Percentiles rank a stretch among this genome's conserved stretches.
These are phyloP conservation scores for Ganoderma lucidum DNA, from an alignment of 1,284 basidiomycete genomes.

Conservation along the genomic window DNA sequence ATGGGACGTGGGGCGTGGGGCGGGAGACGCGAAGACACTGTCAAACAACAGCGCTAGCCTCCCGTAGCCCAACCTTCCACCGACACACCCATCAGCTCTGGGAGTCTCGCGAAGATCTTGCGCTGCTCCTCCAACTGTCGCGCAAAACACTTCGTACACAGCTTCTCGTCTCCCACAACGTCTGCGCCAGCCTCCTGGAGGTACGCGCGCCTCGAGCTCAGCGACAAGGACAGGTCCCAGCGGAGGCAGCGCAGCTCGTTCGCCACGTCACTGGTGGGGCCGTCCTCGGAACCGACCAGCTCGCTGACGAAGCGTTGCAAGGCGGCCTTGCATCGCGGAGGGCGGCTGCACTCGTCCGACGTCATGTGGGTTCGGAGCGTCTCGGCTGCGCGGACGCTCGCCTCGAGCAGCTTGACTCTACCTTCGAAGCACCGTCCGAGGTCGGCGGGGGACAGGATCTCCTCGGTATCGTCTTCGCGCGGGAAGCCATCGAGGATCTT, in stretches of 20 bases:
- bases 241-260: slow-evolving; percentile 12
- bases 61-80: slow-evolving; percentile 5
- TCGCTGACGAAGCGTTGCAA: slow-evolving; percentile 25
- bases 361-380: neutral
- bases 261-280: slow-evolving; percentile 11
- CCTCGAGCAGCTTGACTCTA: slow-evolving; percentile 15
- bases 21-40: neutral
- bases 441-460: slow-evolving; percentile 18
- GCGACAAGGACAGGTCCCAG: slow-evolving; percentile 9
- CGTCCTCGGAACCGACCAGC: slow-evolving; percentile 14
- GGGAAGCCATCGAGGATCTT: slow-evolving; percentile 19
- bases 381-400: neutral
- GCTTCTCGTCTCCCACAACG: neutral
- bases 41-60: neutral
- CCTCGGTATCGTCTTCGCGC: slow-evolving; percentile 23
- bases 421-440: slow-evolving; percentile 24
- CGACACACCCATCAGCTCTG: slow-evolving; percentile 19
- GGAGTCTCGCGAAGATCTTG: slow-evolving; percentile 12
- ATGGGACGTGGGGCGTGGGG: neutral
- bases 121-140: slow-evolving; percentile 14
- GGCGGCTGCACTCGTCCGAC: neutral
- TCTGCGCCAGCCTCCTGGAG: neutral
- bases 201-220: neutral
- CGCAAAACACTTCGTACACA: slow-evolving; percentile 15
- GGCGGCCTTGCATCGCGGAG: neutral